Evolutionary conservation across 2,329 filamentous ascomycete species (phyloP).

Genomic region (Tricladium varicosporioides): DNA sequence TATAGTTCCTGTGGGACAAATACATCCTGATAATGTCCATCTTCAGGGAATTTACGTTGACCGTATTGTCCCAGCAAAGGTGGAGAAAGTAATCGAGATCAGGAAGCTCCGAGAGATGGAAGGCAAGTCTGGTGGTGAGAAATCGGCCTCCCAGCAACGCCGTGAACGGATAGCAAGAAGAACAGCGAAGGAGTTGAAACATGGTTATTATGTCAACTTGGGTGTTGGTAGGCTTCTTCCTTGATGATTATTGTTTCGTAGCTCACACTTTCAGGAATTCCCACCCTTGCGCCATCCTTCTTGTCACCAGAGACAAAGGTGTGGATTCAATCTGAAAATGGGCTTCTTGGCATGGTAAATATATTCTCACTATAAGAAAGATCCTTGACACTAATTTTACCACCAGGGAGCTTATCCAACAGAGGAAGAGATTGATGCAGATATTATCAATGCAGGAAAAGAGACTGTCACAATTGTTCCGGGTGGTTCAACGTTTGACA

Average conservation of each 20-base stretch:
- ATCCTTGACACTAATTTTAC: background rate
- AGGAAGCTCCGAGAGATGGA: slow-evolving; percentile 53
- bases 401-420: slow-evolving; percentile 69
- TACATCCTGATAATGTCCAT: slow-evolving; percentile 72
- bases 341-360: slow-evolving; percentile 68
- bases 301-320: slow-evolving; percentile 67
- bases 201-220: slow-evolving; percentile 75
- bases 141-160: slow-evolving; percentile 49
- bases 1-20: slow-evolving; percentile 72
- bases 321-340: slow-evolving; percentile 85
- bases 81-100: slow-evolving; percentile 70
- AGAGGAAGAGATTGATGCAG: slow-evolving; percentile 68
- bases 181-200: slow-evolving; percentile 77
- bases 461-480: slow-evolving; percentile 80
- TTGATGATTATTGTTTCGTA: background rate
- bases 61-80: slow-evolving; percentile 72
- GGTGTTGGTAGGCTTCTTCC: slow-evolving; percentile 58
- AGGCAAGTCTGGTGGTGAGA: slow-evolving; percentile 20
- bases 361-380: background rate
- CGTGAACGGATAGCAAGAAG: slow-evolving; percentile 72
- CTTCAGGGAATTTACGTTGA: slow-evolving; percentile 82
- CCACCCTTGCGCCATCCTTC: slow-evolving; percentile 78
- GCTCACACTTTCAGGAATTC: slow-evolving; percentile 61
- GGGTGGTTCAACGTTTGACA: slow-evolving; percentile 76
- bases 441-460: slow-evolving; percentile 84